A percentile compares a stretch with the other conserved stretches of the same genome.
These are phyloP conservation scores for Acanthamoeba healyi DNA, from an alignment of 208 protist genomes.

Conservation along the genomic window DNA sequence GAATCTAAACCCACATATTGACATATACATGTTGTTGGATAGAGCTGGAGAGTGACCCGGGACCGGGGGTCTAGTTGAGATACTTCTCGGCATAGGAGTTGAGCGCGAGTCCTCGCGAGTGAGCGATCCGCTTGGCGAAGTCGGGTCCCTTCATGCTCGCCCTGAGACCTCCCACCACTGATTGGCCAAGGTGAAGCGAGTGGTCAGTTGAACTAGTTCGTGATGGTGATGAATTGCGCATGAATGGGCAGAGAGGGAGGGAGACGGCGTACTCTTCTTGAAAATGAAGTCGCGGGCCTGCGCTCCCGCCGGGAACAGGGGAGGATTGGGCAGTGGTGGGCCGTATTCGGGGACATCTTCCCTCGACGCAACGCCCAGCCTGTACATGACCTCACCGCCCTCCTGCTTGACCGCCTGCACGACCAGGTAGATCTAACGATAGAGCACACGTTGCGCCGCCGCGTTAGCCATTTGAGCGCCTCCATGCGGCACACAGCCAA, in stretches of 20 bases:
- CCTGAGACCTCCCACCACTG: constrained; percentile 25
- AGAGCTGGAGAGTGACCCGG: too few relatives aligned
- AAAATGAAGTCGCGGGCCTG: constrained; percentile 49
- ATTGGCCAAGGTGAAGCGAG: not conserved
- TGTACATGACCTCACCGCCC: constrained; percentile 42
- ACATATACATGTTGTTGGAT: too few relatives aligned
- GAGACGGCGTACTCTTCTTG: constrained; percentile 61
- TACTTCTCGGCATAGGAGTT: constrained; percentile 62
- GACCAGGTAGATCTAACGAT: constrained; percentile 33
- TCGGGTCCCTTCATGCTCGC: constrained; percentile 51
- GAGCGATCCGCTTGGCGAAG: constrained; percentile 59
- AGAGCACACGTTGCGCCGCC: too few relatives aligned
- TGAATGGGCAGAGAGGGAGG: too few relatives aligned
- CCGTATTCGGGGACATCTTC: constrained; percentile 66
- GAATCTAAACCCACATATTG: too few relatives aligned
- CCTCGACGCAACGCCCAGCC: constrained; percentile 44
- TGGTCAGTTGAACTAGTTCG: not conserved
- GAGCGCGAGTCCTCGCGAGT: constrained; percentile 28
- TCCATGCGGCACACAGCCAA: too few relatives aligned
- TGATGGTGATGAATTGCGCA: not conserved
- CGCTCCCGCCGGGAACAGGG: constrained; percentile 2
- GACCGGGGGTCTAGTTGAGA: too few relatives aligned
- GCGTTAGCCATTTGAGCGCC: too few relatives aligned
- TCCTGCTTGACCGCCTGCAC: constrained; percentile 56
- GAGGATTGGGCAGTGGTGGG: constrained; percentile 58